Evolutionary conservation across 2,329 filamentous ascomycete genomes (phyloP), one percentile per base, ranked within the genome.

Genomic region (Biscogniauxia sp.): DNA sequence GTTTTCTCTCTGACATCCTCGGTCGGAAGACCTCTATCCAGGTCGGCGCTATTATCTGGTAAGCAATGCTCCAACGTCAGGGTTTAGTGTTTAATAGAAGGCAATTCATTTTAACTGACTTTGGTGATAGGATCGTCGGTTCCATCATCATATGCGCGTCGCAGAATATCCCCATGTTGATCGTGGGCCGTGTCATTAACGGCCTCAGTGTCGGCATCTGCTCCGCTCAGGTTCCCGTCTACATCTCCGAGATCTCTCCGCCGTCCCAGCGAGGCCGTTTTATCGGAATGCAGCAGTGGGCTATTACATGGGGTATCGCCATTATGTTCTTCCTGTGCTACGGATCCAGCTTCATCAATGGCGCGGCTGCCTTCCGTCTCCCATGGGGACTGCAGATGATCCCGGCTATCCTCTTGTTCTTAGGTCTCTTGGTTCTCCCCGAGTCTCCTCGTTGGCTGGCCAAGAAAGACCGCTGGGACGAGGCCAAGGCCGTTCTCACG

Each of bases 141-240:
- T 83, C 79, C 2, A 74, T 77, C 56, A 69, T 84, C 55, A 71
- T 74, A 45, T 78, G 75, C 59, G 80, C 80, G 26, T 70, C 79
- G 0, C 75, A 80, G 54, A 79, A 80, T 67, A 79, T 81, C 57
- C 76, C 75, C 37, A 82, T 82, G 89, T 79, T 92, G 20, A 83
- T 88, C 54, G 85, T 84, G 25, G 88, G 88, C 54, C 88, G 89
- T 68, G 73, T 90, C 72, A 85, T 92, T 77, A 90, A 90, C 75
- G 89, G 89, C 61, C 72, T 91, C 65, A 84, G 84, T 54, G 88
- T 91, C 61, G 89, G 89, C 65, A 90, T 91, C 71, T 88, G 85
- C 73, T 90, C 87, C 23, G 87, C 88, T 25, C 87, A 91, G 70
- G 88, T 90, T 1, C 88, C 87, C 0, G 87, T 90, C 60, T 91